Evolutionary conservation across 495 filamentous ascomycete genomes (phyloP).

Genomic region (Aspergillus sclerotioniger): DNA sequence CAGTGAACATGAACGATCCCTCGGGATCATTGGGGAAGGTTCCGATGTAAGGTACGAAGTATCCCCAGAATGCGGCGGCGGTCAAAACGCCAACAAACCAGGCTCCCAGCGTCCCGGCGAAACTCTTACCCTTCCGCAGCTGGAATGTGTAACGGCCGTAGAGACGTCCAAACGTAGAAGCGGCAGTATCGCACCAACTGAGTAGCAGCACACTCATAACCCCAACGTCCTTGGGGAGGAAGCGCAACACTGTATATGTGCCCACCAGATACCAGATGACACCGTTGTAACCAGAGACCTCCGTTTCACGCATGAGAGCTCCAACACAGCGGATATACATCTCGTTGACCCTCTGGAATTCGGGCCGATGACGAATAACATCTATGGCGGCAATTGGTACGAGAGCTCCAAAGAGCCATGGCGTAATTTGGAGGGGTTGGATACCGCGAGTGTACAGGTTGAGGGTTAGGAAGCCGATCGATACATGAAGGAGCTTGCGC

Average conservation of each 20-base stretch:
- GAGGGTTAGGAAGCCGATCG: conserved; percentile 90
- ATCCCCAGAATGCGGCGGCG: conserved; percentile 84
- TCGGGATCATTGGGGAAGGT: conserved; percentile 64
- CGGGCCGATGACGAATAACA: conserved; percentile 64
- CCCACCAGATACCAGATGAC: conserved; percentile 96
- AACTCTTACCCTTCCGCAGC: conserved; percentile 81
- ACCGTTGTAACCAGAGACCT: conserved; percentile 89
- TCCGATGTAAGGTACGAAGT: conserved; percentile 67
- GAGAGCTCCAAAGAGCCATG: conserved; percentile 75
- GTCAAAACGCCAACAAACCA: conserved; percentile 76
- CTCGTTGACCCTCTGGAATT: conserved; percentile 74
- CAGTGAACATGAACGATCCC: conserved; percentile 77
- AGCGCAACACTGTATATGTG: conserved; percentile 77
- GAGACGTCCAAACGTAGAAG: conserved; percentile 84
- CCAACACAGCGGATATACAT: conserved; percentile 82
- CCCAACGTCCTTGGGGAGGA: conserved; percentile 92
- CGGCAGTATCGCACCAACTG: conserved; percentile 97
- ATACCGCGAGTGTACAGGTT: conserved; percentile 75
- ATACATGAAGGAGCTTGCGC: conserved; percentile 64
- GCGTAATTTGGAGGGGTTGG: conserved; percentile 72
- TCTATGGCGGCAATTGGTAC: conserved; percentile 88
- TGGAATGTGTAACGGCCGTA: conserved; percentile 86
- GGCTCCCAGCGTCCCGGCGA: conserved; percentile 85
- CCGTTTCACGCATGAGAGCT: conserved; percentile 93
- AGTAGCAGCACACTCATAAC: conserved; percentile 85